Evolutionary conservation across 2,329 filamentous ascomycete species (phyloP).

Genomic region (Tolypocladium tundrense): DNA sequence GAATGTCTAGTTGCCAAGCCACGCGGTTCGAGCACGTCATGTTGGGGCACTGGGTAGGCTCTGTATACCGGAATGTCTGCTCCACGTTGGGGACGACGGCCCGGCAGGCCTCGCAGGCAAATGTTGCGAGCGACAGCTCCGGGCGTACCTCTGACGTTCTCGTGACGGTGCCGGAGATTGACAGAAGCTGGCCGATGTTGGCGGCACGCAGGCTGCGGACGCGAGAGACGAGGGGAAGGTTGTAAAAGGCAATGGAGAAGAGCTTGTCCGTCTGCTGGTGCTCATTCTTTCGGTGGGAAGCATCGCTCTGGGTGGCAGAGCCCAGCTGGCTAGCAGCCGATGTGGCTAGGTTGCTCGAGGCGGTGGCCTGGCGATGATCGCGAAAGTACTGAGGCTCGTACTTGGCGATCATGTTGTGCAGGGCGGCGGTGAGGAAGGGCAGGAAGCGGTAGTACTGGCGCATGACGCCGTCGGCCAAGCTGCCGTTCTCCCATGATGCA

Average conservation of each 20-base stretch:
- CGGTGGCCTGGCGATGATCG: slow-evolving; percentile 77
- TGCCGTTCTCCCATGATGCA: slow-evolving; percentile 63
- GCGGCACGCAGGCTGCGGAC: slow-evolving; percentile 77
- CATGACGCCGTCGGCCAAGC: slow-evolving; percentile 76
- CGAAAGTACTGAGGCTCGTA: slow-evolving; percentile 91
- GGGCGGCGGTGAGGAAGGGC: slow-evolving; percentile 76
- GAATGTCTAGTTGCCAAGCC: slow-evolving; percentile 94
- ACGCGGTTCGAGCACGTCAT: slow-evolving; percentile 74
- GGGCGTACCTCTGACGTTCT: slow-evolving; percentile 94
- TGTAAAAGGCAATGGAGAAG: slow-evolving; percentile 88
- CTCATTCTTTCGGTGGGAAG: slow-evolving; percentile 68
- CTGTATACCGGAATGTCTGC: slow-evolving; percentile 95
- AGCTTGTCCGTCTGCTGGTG: slow-evolving; percentile 97
- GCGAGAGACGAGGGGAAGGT: slow-evolving; percentile 76
- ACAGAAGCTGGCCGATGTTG: slow-evolving; percentile 86
- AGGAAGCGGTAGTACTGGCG: slow-evolving; percentile 91
- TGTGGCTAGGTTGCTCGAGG: slow-evolving; percentile 60
- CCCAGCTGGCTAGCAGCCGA: slow-evolving; percentile 55
- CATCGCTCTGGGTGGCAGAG: slow-evolving; percentile 53
- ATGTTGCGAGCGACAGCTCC: slow-evolving; percentile 85
- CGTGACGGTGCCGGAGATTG: slow-evolving; percentile 93
- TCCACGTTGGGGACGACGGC: slow-evolving; percentile 82
- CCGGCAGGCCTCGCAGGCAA: slow-evolving; percentile 81
- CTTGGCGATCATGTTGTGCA: slow-evolving; percentile 90
- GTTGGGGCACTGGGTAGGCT: slow-evolving; percentile 93